Evolutionary conservation across 202 grass and related monocot genomes (phyloP), one percentile per base, ranked within the genome.

Genomic region (Schoenoplectus triqueter): DNA sequence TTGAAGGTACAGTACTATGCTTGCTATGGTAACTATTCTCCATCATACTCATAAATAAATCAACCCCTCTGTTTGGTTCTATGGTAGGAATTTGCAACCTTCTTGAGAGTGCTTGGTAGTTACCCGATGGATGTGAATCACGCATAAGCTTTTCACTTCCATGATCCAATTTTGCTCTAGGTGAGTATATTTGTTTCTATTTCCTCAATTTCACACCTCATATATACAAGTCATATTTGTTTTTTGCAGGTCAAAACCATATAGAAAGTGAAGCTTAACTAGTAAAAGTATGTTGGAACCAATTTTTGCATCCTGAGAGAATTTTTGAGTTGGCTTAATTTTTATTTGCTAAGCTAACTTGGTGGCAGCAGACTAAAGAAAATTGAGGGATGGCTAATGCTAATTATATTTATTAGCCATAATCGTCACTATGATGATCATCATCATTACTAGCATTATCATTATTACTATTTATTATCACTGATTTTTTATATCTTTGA

Each of bases 1-100:
- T 86, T 99, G 76, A 84, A 94, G 96, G 96, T 95, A 83, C 52
- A 47, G 41, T 51, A 47, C 31, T 67, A 40, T 7, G 56, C 22
- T 83, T 69, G 62, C 65, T 67, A 44, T 2, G 10, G 65, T 51
- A 65, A 52, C 2, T 65, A 71, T 0, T 3, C 17, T 11, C 9
- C 20, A 19, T 50, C 45, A 73, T 21, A 11, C 70, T 49, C 45
- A 5, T 50, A 50, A 73, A 51, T 83, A 10, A 42, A 31, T 31
- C 31, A 31, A 31, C 31, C 31, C 31, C 42, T 84, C 20, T 75
- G 80, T 31, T 80, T 91, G 72, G 66, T 90, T 85, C 72, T 82
- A 77, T 87, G 82, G 54, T 85, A 99, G 96, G 96, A 99, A 87
- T 99, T 95, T 89, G 91, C 96, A 10, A 94, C 91, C 31, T 95